A percentile compares a stretch with the other conserved stretches of the same genome.
Conservation (phyloP, 2,329 filamentous ascomycete genomes). For the Alternaria tenuissima region DNA sequence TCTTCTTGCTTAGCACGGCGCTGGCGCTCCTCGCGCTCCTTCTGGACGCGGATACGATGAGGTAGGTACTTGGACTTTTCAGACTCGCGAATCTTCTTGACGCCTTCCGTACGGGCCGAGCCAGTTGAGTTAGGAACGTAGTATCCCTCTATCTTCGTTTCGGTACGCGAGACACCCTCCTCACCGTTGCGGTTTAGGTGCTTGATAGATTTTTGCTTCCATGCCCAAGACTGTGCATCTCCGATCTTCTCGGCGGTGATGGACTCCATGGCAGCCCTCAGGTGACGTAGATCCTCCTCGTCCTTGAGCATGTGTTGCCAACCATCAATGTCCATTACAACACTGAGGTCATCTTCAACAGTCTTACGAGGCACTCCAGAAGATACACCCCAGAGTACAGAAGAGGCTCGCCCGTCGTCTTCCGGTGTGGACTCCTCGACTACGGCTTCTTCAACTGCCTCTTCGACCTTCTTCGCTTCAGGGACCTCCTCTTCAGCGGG, state of each 20-base stretch:
- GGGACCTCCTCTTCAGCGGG: constrained; percentile 47
- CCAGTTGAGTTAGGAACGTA: constrained; percentile 89
- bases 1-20: constrained; percentile 73
- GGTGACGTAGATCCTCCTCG: constrained; percentile 69
- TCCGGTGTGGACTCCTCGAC: constrained; percentile 42
- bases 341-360: constrained; percentile 69
- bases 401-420: constrained; percentile 57
- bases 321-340: constrained; percentile 74
- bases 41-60: constrained; percentile 95
- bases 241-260: constrained; percentile 60
- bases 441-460: constrained; percentile 39
- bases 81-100: constrained; percentile 93
- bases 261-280: constrained; percentile 61
- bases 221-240: constrained; percentile 70
- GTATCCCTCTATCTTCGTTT: constrained; percentile 68
- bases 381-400: constrained; percentile 69
- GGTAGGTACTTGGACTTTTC: constrained; percentile 99
- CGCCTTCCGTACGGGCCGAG: constrained; percentile 87
- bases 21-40: constrained; percentile 89
- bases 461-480: constrained; percentile 54
- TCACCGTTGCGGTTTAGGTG: constrained; percentile 68
- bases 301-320: constrained; percentile 75
- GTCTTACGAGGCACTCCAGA: constrained; percentile 67
- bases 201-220: constrained; percentile 77
- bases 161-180: constrained; percentile 61